These are phyloP conservation scores for Trichosporon coremiiforme DNA, from an alignment of 1,284 basidiomycete species.

Conservation along the genomic window DNA sequence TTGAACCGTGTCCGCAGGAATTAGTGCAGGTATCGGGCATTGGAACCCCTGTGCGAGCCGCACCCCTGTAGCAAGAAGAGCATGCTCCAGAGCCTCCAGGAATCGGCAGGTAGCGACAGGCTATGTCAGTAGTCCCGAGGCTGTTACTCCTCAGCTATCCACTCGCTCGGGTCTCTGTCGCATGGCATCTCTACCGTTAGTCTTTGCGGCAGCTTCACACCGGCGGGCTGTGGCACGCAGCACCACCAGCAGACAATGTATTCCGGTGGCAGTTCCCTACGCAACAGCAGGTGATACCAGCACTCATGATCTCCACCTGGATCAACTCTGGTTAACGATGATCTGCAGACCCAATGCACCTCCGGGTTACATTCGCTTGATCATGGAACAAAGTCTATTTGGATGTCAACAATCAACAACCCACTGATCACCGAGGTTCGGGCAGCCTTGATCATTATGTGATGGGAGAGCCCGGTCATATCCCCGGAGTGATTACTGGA, in stretches of 20 bases:
- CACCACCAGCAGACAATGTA: neutral
- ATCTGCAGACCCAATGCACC: neutral
- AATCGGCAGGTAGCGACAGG: neutral
- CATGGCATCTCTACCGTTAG: neutral
- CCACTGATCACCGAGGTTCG: neutral
- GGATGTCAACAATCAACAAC: constrained; percentile 3
- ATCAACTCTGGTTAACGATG: neutral
- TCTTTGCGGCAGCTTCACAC: neutral
- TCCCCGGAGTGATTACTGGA: neutral
- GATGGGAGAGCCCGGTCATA: neutral
- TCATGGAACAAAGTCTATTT: neutral
- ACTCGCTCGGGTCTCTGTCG: neutral
- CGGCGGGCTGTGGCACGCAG: neutral
- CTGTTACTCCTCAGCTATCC: neutral
- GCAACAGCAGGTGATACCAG: neutral
- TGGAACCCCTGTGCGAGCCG: too few species aligned
- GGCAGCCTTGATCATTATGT: neutral
- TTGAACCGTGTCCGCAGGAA: too few species aligned
- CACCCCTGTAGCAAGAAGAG: neutral
- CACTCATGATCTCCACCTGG: too few species aligned
- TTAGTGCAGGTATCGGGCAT: neutral
- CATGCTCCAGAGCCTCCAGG: neutral
- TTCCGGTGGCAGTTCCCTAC: neutral
- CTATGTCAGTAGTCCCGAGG: neutral
- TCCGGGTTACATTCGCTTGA: neutral